Conservation (phyloP, 2,329 filamentous ascomycete species). For the Lizonia empirigonia region DNA sequence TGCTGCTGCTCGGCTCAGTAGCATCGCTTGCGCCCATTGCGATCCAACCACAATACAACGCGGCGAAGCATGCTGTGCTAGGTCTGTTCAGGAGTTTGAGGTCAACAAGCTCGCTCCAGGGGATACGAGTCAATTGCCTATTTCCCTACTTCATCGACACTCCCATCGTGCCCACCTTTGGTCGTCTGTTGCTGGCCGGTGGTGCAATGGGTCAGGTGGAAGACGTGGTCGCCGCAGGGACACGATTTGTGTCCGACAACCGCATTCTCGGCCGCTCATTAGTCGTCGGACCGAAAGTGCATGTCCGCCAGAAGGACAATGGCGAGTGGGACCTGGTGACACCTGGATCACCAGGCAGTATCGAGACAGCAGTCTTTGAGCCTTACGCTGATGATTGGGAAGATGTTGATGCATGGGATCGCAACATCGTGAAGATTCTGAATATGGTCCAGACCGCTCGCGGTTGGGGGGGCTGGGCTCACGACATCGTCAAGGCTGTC, state of each 20-base stretch:
- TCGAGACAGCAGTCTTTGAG: constrained; percentile 63
- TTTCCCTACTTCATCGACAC: constrained; percentile 71
- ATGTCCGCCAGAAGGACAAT: constrained; percentile 51
- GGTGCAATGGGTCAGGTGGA: constrained; percentile 58
- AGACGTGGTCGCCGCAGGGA: constrained; percentile 69
- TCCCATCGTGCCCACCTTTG: constrained; percentile 59
- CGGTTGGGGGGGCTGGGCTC: constrained; percentile 61
- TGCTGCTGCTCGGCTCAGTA: constrained; percentile 68
- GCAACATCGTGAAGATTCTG: constrained; percentile 60
- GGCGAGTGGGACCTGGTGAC: constrained; percentile 40
- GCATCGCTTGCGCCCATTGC: constrained; percentile 57
- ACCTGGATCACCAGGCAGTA: constrained; percentile 35
- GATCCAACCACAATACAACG: constrained; percentile 59
- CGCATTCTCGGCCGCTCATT: constrained; percentile 63
- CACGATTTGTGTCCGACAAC: constrained; percentile 65
- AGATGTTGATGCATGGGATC: constrained; percentile 61
- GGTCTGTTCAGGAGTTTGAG: constrained; percentile 68
- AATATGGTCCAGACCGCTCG: constrained; percentile 57
- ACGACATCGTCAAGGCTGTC: constrained; percentile 47
- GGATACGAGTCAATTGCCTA: constrained; percentile 69
- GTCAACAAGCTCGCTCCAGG: constrained; percentile 53
- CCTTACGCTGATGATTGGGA: constrained; percentile 64
- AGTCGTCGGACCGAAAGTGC: constrained; percentile 62
- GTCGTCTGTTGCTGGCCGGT: constrained; percentile 62
- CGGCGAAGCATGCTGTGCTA: constrained; percentile 69